Conservation (phyloP, 306 rosid genomes). For the Gleditsia sinensis region DNA sequence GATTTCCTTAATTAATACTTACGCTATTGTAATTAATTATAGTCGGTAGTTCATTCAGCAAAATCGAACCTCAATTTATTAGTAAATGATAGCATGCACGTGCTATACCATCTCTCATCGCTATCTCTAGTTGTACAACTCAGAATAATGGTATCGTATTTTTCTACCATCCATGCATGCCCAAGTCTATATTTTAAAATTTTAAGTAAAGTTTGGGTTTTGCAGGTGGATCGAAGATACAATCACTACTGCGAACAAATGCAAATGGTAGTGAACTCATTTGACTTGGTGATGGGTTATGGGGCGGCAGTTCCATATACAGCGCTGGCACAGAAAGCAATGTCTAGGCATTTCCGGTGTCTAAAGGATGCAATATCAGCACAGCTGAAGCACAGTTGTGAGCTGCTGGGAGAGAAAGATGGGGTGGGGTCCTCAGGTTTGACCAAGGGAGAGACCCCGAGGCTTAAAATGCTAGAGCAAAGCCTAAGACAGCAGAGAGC, state of each 20-base stretch:
- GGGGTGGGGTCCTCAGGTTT: conserved; percentile 74
- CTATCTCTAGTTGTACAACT: not conserved
- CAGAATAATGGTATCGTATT: not conserved
- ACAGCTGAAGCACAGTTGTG: conserved; percentile 77
- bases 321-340: conserved; percentile 89
- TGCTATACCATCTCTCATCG: not conserved
- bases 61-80: conserved; percentile 19
- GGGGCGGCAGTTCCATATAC: conserved; percentile 98
- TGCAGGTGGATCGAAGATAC: conserved; percentile 93
- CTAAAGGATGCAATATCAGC: conserved; percentile 78
- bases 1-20: conserved; percentile 30
- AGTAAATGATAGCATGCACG: conserved; percentile 34
- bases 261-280: conserved; percentile 95
- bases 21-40: not conserved
- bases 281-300: conserved; percentile 86
- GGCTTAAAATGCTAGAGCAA: conserved; percentile 81
- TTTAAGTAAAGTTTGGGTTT: not conserved
- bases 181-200: not conserved
- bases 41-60: conserved; percentile 14
- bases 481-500: conserved; percentile 94
- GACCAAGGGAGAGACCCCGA: conserved; percentile 97
- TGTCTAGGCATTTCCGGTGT: conserved; percentile 95
- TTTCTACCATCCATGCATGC: not conserved
- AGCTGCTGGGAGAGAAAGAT: conserved; percentile 84
- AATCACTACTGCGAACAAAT: conserved; percentile 92